Conservation (phyloP, 2,329 filamentous ascomycete species). For the Aspergillus piperis region DNA sequence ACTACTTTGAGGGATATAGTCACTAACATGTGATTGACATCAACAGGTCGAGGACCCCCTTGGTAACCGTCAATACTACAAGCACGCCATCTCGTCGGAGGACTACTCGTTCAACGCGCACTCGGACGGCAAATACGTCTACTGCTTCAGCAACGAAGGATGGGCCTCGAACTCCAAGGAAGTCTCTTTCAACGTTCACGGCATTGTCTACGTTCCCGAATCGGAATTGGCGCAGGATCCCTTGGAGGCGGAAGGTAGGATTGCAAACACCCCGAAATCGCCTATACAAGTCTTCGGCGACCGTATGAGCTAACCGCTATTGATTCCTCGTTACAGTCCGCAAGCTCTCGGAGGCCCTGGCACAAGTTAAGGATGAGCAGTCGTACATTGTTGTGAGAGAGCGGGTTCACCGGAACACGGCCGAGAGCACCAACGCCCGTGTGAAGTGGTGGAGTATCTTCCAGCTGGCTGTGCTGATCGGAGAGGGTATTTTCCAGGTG, state of each 20-base stretch:
- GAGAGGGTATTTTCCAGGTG: constrained; percentile 95
- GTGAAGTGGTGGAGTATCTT: constrained; percentile 99
- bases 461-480: constrained; percentile 83
- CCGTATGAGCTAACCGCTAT: constrained; percentile 6
- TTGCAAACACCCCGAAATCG: neutral
- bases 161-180: constrained; percentile 97
- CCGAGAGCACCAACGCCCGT: constrained; percentile 93
- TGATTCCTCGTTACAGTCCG: constrained; percentile 59
- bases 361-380: constrained; percentile 96
- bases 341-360: constrained; percentile 78
- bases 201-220: constrained; percentile 95
- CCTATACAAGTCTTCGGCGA: neutral
- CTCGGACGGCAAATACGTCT: constrained; percentile 84
- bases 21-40: neutral
- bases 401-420: constrained; percentile 95
- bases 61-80: constrained; percentile 73
- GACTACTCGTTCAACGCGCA: constrained; percentile 89
- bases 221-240: constrained; percentile 81
- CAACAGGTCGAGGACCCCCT: constrained; percentile 74
- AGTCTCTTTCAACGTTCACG: constrained; percentile 98
- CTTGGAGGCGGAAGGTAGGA: constrained; percentile 81
- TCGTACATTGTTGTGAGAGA: constrained; percentile 94
- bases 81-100: constrained; percentile 80
- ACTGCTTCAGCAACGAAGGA: constrained; percentile 99
- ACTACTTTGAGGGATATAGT: neutral